Evolutionary conservation across 2,329 filamentous ascomycete species (phyloP), one percentile per base, ranked within the genome.

Genomic region (Penicillium sp.): DNA sequence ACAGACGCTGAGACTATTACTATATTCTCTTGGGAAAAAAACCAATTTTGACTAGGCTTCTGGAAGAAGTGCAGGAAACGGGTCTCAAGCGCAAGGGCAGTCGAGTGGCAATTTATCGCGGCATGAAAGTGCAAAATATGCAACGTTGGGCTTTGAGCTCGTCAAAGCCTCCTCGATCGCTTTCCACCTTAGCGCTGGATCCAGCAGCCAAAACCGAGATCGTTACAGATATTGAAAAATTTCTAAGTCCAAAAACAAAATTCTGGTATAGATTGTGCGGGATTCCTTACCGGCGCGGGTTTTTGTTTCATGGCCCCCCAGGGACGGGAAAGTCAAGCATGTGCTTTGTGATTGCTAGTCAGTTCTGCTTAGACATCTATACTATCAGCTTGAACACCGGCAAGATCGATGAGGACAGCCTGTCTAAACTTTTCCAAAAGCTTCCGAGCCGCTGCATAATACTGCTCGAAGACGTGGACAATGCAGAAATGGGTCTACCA

Each of bases 381-480:
- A 81, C 85, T 50, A 81, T 89, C 41, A 80, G 77, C 1, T 75
- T 86, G 4, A 77, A 83, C 3, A 84, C 79, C 9, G 79, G 77
- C 1, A 67, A 88, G 10, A 85, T 79, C 0, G 85, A 88, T 62
- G 83, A 87, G 56, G 81, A 83, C 13, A 27, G 41, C 72, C 88
- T 3, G 78, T 0, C 69, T 72, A 1, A 71, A 88, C 2, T 88
- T 88, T 63, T 81, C 77, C 9, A 77, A 75, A 24, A 46, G n/a
- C 75, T 89, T 2, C 85, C 85, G 0, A 75, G 81, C 3, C 77
- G 83, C 6, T 88, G 85, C 50, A 81, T 89, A 48, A 81, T 89
- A 4, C 81, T 89, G 2, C 71, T 89, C 0, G 86, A 89, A 67
- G 87, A 89, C 59, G 87, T 89, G 46, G 87, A 89, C 62, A 50